Percentiles rank a stretch among this genome's conserved stretches.
These are phyloP conservation scores for Backusella westeae DNA, from an alignment of 192 early-diverging fungal genomes.

Conservation along the genomic window DNA sequence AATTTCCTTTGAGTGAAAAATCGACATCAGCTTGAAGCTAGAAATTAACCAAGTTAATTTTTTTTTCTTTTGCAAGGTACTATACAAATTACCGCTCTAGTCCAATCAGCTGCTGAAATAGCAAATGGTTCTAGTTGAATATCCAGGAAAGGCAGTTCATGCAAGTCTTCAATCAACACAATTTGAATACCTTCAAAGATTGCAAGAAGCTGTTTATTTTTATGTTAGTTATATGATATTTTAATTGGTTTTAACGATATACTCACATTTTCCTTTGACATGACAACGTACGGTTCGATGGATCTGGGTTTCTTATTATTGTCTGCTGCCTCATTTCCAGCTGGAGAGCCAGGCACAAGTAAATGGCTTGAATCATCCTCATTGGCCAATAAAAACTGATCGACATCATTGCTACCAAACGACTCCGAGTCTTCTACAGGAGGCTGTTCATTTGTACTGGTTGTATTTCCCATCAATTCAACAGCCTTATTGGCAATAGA, in stretches of 20 bases:
- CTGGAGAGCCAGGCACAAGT: neutral
- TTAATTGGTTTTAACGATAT: neutral
- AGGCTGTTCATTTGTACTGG: neutral
- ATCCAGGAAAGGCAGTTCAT: slow-evolving; percentile 80
- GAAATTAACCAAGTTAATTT: neutral
- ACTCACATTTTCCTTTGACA: slow-evolving; percentile 34
- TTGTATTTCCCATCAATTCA: slow-evolving; percentile 40
- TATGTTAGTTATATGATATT: neutral
- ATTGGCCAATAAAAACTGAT: neutral
- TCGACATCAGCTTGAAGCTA: slow-evolving; percentile 54
- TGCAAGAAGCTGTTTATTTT: slow-evolving; percentile 15
- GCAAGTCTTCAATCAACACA: slow-evolving; percentile 80
- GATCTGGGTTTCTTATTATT: neutral
- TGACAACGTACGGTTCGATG: slow-evolving; percentile 34
- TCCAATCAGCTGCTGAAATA: slow-evolving; percentile 75
- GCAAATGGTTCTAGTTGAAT: slow-evolving; percentile 63
- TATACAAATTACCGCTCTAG: slow-evolving; percentile 25
- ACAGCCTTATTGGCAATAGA: slow-evolving; percentile 60
- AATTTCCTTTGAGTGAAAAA: slow-evolving; percentile 64
- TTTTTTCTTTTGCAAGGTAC: neutral
- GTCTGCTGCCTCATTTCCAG: neutral
- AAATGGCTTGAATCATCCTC: neutral
- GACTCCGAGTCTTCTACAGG: neutral
- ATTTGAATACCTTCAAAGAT: slow-evolving; percentile 55
- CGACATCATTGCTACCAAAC: neutral